These are phyloP conservation scores for Pseudoscleropodium purum DNA, from an alignment of 225 moss, liverwort and hornwort genomes.

Conservation along the genomic window DNA sequence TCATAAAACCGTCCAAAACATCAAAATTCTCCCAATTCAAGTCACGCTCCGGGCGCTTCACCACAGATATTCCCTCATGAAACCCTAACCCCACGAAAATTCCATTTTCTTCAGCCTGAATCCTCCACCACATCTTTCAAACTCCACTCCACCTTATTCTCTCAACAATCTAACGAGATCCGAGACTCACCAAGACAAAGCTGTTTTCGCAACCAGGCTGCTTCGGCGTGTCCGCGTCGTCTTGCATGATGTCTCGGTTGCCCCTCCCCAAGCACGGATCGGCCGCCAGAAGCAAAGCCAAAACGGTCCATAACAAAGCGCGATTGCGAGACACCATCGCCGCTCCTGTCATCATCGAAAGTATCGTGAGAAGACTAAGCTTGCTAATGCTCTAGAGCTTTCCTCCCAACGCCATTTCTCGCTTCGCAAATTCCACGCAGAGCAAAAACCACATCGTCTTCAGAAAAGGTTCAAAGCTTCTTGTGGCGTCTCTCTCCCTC, in stretches of 20 bases:
- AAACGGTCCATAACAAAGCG: background rate
- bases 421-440: background rate
- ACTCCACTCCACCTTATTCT: background rate
- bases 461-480: background rate
- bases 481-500: background rate
- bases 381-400: background rate
- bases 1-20: background rate
- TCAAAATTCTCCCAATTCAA: background rate
- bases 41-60: background rate
- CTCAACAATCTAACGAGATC: background rate
- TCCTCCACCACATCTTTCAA: background rate
- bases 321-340: conserved; percentile 8
- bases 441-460: background rate
- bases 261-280: conserved; percentile 18
- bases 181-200: conserved; percentile 34
- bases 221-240: conserved; percentile 24
- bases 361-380: background rate
- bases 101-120: background rate
- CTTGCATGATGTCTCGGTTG: conserved; percentile 20
- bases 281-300: conserved; percentile 13
- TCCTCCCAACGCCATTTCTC: background rate
- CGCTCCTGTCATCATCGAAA: background rate
- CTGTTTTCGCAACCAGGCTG: conserved; percentile 49
- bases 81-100: background rate
- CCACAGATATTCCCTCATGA: background rate